Conservation (phyloP, 2,329 filamentous ascomycete species). For the Colletotrichum sp. region DNA sequence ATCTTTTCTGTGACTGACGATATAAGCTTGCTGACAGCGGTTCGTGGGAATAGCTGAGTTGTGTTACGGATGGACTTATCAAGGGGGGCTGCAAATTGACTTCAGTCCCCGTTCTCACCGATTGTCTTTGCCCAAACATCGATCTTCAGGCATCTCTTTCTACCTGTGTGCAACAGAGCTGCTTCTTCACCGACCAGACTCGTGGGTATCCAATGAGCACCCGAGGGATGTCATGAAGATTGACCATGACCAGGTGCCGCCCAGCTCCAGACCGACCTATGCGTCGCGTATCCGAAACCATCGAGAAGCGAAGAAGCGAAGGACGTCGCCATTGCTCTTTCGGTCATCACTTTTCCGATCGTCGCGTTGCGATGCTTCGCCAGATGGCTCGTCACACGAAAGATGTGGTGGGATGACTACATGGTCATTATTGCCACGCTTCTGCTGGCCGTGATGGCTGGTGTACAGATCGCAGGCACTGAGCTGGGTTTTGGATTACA, state of each 20-base stretch:
- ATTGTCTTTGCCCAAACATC: slow-evolving; percentile 20
- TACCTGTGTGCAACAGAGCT: slow-evolving; percentile 18
- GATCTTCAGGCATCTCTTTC: slow-evolving; percentile 6
- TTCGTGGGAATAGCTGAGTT: not conserved
- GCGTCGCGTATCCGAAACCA: slow-evolving; percentile 18
- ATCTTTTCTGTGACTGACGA: accelerated
- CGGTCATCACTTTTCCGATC: slow-evolving; percentile 4
- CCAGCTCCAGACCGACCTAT: not conserved
- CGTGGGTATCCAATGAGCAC: not conserved
- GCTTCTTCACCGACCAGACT: slow-evolving; percentile 19
- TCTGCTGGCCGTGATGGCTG: slow-evolving; percentile 11
- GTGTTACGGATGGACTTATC: not conserved
- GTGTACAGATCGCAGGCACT: slow-evolving; percentile 15
- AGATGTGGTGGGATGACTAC: slow-evolving; percentile 21
- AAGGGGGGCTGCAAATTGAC: slow-evolving; percentile 14
- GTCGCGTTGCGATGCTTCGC: slow-evolving; percentile 15
- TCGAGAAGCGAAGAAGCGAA: slow-evolving; percentile 18
- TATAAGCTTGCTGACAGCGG: not conserved
- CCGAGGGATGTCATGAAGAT: not conserved
- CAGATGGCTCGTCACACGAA: slow-evolving; percentile 1
- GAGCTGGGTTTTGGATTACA: slow-evolving; percentile 24
- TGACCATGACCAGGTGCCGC: not conserved
- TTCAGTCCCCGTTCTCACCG: not conserved
- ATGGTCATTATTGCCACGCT: not conserved
- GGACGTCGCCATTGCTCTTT: slow-evolving; percentile 26